These are phyloP conservation scores for Colletotrichum paranaense DNA, from an alignment of 2,329 filamentous ascomycete genomes.

Conservation along the genomic window DNA sequence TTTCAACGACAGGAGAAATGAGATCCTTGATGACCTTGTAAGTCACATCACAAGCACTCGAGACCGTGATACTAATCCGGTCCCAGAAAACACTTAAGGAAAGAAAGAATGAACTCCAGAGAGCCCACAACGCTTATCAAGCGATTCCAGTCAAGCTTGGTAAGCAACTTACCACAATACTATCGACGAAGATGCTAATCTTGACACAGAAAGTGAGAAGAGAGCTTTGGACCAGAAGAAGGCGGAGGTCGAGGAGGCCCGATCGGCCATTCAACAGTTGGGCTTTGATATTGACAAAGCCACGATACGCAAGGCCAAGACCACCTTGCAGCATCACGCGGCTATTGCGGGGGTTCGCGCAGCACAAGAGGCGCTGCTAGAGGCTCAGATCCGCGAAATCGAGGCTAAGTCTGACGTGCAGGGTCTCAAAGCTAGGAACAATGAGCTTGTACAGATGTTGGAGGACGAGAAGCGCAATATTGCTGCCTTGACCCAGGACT, in stretches of 20 bases:
- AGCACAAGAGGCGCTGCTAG: slow-evolving; percentile 72
- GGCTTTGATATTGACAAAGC: slow-evolving; percentile 65
- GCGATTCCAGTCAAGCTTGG: slow-evolving; percentile 78
- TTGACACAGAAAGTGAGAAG: slow-evolving; percentile 41
- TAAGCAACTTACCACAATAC: slow-evolving; percentile 49
- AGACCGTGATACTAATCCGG: slow-evolving; percentile 36
- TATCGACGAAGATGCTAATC: not conserved
- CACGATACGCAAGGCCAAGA: slow-evolving; percentile 66
- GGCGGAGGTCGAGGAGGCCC: slow-evolving; percentile 50
- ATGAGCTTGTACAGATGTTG: slow-evolving; percentile 65
- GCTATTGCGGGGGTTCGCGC: slow-evolving; percentile 71
- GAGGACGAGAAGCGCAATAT: slow-evolving; percentile 57
- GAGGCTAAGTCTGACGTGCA: slow-evolving; percentile 87
- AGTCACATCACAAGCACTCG: slow-evolving; percentile 23
- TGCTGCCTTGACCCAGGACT: slow-evolving; percentile 49
- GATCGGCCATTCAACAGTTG: slow-evolving; percentile 60
- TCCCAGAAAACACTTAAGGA: slow-evolving; percentile 60
- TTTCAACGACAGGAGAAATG: slow-evolving; percentile 37
- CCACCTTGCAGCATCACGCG: slow-evolving; percentile 64
- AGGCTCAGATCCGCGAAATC: slow-evolving; percentile 76
- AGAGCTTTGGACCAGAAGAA: slow-evolving; percentile 52
- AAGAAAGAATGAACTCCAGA: slow-evolving; percentile 77
- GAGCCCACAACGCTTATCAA: slow-evolving; percentile 71
- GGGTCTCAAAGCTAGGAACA: slow-evolving; percentile 74
- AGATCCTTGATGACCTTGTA: slow-evolving; percentile 42